Base-by-base conservation (phyloP, 768 basidiomycete species). In the Calocybe indica region DNA sequence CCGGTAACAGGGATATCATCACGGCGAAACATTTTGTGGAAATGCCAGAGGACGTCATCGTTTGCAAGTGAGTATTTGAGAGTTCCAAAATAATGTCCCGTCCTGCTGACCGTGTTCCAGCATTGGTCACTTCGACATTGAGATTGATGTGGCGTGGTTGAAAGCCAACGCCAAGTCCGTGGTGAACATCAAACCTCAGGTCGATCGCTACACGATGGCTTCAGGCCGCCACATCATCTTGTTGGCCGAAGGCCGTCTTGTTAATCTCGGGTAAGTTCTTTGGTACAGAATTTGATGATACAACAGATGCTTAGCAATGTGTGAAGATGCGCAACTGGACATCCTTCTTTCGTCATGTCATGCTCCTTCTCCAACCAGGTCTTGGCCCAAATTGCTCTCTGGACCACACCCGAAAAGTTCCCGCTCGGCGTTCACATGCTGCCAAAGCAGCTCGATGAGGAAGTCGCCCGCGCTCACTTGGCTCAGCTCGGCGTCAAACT, bases 271-370 rank as follows among this genome's bases (percentile, higher is more conserved):
- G 83, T 89, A 60, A 30, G 42, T 37, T 79, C 67, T 53, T 38
- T 66, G 56, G 41, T 28, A 5, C 42, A 5, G 22, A 34, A 36
- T 32, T 49, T 37, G 32, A 1, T 39, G 11, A 13, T 45, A 14
- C 31, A 38, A 29, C 48, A 4, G 32, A 6, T 32, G 51, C 53
- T 55, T 40, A 54, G 43, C 28, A 2, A 31, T 15, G 14, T 37
- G 7, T 47, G 13, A 12, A 88, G 85, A 46, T 98, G 95, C 69
- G 95, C 92, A 36, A 98, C 95, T 57, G 95, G 95, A 48, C 95
- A 99, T 71, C 95, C 96, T 33, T 98, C 95, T 38, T 97, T 94
- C 71, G 96, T 99, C 73, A 99, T 99, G 96, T 98, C 95, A 12
- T 98, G 94, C 78, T 99, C 96, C 37, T 99, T 99, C 78, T 72